Conservation (phyloP, 2,329 filamentous ascomycete species). For the Aphanocladium album region DNA sequence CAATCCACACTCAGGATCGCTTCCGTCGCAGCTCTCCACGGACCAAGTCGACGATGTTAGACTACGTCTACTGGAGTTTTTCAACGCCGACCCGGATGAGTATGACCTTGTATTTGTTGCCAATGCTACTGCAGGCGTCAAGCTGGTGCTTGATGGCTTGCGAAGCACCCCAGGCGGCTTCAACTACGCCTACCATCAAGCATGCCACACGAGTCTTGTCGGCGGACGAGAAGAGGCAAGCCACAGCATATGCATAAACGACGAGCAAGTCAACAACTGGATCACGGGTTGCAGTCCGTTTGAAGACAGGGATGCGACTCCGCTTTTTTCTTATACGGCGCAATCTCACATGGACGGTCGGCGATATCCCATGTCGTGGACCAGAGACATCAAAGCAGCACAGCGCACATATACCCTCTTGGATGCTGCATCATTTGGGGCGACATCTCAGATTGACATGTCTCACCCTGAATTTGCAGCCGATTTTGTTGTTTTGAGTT, state of each 20-base stretch:
- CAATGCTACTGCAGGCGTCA: constrained; percentile 88
- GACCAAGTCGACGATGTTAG: constrained; percentile 71
- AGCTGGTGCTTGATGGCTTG: constrained; percentile 76
- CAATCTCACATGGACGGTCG: constrained; percentile 91
- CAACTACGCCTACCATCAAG: constrained; percentile 75
- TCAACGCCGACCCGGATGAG: constrained; percentile 72
- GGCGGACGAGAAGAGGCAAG: constrained; percentile 70
- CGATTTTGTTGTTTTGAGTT: constrained; percentile 81
- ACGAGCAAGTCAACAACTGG: constrained; percentile 62
- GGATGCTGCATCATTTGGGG: constrained; percentile 76
- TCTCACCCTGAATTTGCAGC: constrained; percentile 56
- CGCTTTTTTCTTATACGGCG: constrained; percentile 73
- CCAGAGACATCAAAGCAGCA: constrained; percentile 37
- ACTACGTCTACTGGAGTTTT: constrained; percentile 65
- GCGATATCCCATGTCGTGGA: constrained; percentile 69
- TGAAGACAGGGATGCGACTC: constrained; percentile 22
- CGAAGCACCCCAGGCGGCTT: constrained; percentile 66
- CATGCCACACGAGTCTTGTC: constrained; percentile 82
- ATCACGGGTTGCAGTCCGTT: constrained; percentile 38
- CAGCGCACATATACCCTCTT: constrained; percentile 59
- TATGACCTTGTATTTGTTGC: constrained; percentile 90
- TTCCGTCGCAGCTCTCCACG: constrained; percentile 72
- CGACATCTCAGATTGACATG: constrained; percentile 73
- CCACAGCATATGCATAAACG: constrained; percentile 60
- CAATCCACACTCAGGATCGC: constrained; percentile 85